phyloP scores from a whole-genome alignment of 177 flowering plant genomes.

The Tripterygium wilfordii region DNA sequence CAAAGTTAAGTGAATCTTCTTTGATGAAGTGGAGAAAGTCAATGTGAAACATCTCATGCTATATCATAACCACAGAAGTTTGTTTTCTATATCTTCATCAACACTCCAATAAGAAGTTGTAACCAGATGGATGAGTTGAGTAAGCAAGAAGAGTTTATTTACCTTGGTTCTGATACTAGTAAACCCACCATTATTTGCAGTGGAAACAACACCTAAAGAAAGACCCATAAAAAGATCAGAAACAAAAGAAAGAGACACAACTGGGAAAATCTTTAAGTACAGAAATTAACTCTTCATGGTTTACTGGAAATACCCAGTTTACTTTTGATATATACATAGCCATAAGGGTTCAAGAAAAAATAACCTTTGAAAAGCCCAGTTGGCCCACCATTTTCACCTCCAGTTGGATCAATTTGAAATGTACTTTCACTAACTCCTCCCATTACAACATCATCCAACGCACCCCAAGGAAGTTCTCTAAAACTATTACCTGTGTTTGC shows the following conservation, averaged over 20 bases:
- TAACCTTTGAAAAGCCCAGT: slow-evolving; percentile 84
- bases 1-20: slow-evolving; percentile 1
- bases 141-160: slow-evolving; percentile 1
- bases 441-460: slow-evolving; percentile 98
- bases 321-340: not conserved
- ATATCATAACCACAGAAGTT: no score
- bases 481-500: slow-evolving; percentile 40
- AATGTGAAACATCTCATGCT: no score
- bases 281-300: not conserved
- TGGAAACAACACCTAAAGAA: slow-evolving; percentile 69
- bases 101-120: no score
- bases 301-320: no score
- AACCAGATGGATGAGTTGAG: no score
- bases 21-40: slow-evolving; percentile 1
- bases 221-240: slow-evolving; percentile 6
- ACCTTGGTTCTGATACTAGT: slow-evolving; percentile 94
- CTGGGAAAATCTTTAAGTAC: not conserved
- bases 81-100: no score
- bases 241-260: not conserved
- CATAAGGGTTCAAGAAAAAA: slow-evolving; percentile 3
- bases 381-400: slow-evolving; percentile 80
- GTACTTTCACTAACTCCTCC: slow-evolving; percentile 96
- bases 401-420: slow-evolving; percentile 67
- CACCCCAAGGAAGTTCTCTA: slow-evolving; percentile 81
- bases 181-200: slow-evolving; percentile 93